Percentiles rank a stretch among this genome's conserved stretches.
Conservation (phyloP, 192 early-diverging fungal species). For the Chytriomyces confervae region DNA sequence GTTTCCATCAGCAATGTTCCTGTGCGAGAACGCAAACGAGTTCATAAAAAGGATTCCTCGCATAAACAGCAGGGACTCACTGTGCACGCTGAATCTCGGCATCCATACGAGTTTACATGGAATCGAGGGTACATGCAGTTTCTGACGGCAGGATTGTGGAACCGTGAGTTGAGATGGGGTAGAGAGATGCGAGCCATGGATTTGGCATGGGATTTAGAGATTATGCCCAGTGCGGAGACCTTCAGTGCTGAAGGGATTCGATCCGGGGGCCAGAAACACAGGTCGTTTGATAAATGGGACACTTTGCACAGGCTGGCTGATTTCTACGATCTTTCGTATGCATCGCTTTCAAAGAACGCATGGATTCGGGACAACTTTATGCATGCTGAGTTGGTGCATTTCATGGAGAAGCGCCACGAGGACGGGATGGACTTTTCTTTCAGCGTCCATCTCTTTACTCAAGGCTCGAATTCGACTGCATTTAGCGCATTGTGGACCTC, state of each 20-base stretch:
- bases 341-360: conserved; percentile 19
- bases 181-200: conserved; percentile 23
- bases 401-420: not conserved
- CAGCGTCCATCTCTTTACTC: conserved; percentile 29
- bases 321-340: conserved; percentile 37
- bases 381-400: conserved; percentile 15
- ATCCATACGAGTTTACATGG: conserved; percentile 44
- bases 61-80: conserved; percentile 8
- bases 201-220: conserved; percentile 25
- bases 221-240: not conserved
- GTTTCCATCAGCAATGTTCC: conserved; percentile 33
- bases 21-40: not conserved
- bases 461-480: not conserved
- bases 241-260: not conserved
- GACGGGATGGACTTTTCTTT: conserved; percentile 2
- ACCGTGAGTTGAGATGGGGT: conserved; percentile 32
- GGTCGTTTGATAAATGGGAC: conserved; percentile 5
- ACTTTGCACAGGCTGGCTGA: conserved; percentile 29
- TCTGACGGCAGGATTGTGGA: conserved; percentile 19
- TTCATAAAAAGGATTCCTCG: not conserved
- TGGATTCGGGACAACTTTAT: conserved; percentile 31
- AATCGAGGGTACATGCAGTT: conserved; percentile 32
- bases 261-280: not conserved
- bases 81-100: conserved; percentile 32
- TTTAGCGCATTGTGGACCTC: conserved; percentile 25